Evolutionary conservation across 106 monocot genomes (phyloP).

Genomic region (Phalaenopsis aphrodite): DNA sequence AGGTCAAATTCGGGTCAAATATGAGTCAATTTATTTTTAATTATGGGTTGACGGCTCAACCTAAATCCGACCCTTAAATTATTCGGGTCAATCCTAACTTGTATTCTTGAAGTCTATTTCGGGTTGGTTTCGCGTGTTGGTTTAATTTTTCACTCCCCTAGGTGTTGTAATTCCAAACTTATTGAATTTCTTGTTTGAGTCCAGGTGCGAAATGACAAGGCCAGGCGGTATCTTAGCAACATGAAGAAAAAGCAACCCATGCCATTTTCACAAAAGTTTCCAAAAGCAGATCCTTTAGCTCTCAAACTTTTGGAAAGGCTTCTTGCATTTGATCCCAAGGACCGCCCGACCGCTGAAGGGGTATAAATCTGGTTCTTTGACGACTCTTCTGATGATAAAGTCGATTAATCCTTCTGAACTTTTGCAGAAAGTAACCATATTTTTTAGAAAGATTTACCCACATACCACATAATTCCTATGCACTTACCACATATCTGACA

Average conservation of each 20-base stretch:
- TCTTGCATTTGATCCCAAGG: constrained; percentile 86
- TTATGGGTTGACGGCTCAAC: too few species aligned
- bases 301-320: constrained; percentile 74
- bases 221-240: constrained; percentile 66
- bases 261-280: constrained; percentile 72
- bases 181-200: neutral
- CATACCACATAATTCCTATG: too few species aligned
- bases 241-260: constrained; percentile 78
- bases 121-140: too few species aligned
- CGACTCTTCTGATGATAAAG: neutral
- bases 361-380: constrained; percentile 15
- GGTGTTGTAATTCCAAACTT: constrained; percentile 4
- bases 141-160: too few species aligned
- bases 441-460: too few species aligned
- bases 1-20: too few species aligned
- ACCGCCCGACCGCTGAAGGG: constrained; percentile 85
- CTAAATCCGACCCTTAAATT: too few species aligned
- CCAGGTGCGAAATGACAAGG: constrained; percentile 88
- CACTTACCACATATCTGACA: too few species aligned
- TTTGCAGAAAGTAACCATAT: neutral
- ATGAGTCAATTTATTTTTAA: too few species aligned
- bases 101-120: too few species aligned
- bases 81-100: too few species aligned
- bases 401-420: neutral
- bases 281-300: constrained; percentile 77